These are phyloP conservation scores for Neocatenulostroma microsporum DNA, from an alignment of 2,329 filamentous ascomycete species.

Conservation along the genomic window DNA sequence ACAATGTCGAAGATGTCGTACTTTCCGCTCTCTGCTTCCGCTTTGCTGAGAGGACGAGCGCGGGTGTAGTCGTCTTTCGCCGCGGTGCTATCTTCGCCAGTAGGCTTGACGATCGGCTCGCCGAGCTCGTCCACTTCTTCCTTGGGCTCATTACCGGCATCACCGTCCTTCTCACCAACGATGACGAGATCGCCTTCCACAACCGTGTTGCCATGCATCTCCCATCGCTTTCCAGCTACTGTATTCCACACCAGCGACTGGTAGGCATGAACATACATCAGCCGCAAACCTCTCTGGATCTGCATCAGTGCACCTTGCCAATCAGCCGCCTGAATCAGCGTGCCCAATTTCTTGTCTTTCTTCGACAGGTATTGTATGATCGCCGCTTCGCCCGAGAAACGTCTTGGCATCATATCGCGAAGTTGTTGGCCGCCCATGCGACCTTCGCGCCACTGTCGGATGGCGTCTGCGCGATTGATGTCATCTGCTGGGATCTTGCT, in stretches of 20 bases:
- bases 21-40: constrained; percentile 68
- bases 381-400: constrained; percentile 71
- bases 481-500: constrained; percentile 62
- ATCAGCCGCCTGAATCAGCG: constrained; percentile 52
- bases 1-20: constrained; percentile 85
- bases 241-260: constrained; percentile 94
- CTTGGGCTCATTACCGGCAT: constrained; percentile 24
- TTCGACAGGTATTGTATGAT: constrained; percentile 68
- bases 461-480: constrained; percentile 66
- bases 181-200: constrained; percentile 81
- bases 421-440: constrained; percentile 43
- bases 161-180: constrained; percentile 48
- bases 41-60: constrained; percentile 64
- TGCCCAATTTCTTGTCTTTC: constrained; percentile 36
- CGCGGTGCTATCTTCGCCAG: constrained; percentile 47
- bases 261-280: constrained; percentile 97
- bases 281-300: constrained; percentile 72
- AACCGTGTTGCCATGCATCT: constrained; percentile 62
- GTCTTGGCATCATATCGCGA: constrained; percentile 62
- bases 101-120: constrained; percentile 57
- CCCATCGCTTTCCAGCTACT: constrained; percentile 72
- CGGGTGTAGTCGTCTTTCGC: constrained; percentile 54
- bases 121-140: constrained; percentile 51
- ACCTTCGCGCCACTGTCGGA: constrained; percentile 62
- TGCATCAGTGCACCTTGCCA: constrained; percentile 71